Evolutionary conservation across 805 yeast species (phyloP).

Genomic region (Phaffomyces opuntiae): DNA sequence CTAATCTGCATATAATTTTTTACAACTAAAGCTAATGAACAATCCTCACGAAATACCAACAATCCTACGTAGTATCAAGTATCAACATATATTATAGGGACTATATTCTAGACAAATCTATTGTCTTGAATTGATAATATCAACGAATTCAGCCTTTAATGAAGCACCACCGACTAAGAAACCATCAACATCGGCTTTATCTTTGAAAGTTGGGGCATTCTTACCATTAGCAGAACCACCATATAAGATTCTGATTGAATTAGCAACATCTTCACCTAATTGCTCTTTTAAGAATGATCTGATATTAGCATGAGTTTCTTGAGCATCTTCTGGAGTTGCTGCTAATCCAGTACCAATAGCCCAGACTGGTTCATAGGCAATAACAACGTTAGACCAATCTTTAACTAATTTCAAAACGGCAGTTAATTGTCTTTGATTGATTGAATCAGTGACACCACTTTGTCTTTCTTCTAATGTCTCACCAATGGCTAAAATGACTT

Average conservation of each 20-base stretch:
- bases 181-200: slow-evolving; percentile 91
- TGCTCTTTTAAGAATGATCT: slow-evolving; percentile 74
- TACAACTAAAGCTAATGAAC: neutral
- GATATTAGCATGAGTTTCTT: slow-evolving; percentile 84
- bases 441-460: slow-evolving; percentile 77
- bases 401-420: slow-evolving; percentile 75
- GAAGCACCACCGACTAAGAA: slow-evolving; percentile 99
- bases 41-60: no score
- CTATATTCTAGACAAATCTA: slow-evolving; percentile 24
- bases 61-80: no score
- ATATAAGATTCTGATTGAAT: slow-evolving; percentile 80
- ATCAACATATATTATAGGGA: no score
- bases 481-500: slow-evolving; percentile 95
- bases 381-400: slow-evolving; percentile 89
- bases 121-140: slow-evolving; percentile 87
- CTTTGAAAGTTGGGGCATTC: slow-evolving; percentile 86
- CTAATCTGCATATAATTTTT: neutral
- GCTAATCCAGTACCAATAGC: slow-evolving; percentile 99
- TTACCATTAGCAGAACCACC: slow-evolving; percentile 98
- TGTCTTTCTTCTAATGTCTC: slow-evolving; percentile 95
- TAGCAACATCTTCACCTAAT: slow-evolving; percentile 76
- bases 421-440: slow-evolving; percentile 81
- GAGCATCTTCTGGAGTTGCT: slow-evolving; percentile 98
- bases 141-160: slow-evolving; percentile 94
- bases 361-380: slow-evolving; percentile 99